Evolutionary conservation across 2,329 filamentous ascomycete genomes (phyloP), one percentile per base, ranked within the genome.

Genomic region (Diaporthe vexans): DNA sequence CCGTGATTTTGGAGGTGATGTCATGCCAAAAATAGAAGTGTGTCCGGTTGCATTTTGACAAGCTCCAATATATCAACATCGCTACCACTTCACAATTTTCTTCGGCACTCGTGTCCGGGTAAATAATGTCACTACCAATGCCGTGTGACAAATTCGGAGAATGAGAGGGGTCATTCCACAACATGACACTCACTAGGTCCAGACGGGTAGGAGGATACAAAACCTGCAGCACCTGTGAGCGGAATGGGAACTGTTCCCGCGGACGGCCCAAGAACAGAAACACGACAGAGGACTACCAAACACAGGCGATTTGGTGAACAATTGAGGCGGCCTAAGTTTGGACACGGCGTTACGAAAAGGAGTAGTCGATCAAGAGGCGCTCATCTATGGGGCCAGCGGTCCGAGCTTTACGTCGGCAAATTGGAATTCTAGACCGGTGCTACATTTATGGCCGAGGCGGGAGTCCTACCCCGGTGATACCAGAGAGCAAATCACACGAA

Each of bases 371-470:
- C 6, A 63, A 17, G 61, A 33, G n/a, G 48, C 8, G 35, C 37
- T 48, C 6, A 11, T 21, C 37, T 1, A 24, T 40, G 46, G 46
- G n/a, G 63, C 21, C 33, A 15, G 37, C 26, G 29, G n/a, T 26
- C 63, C 63, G 63, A 54, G 48, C 8, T 11, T 19, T 21, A 13
- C 37, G 63, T 8, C 63, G 63, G 13, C 63, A 40, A 48, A 54
- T 4, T 40, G 63, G 48, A 19, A 29, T n/a, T 21, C 3, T 15
- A 24, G 8, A 11, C 9, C 48, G 63, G 63, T 52, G 48, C 46
- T 68, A 68, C n/a, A 68, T 40, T 40, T 68, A n/a, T 68, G 63
- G 48, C 63, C 63, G 63, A 68, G n/a, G 48, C 48, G 29, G 63
- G 33, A 40, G 63, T 19, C 8, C 48, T 37, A 3, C 21, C 33